These are phyloP conservation scores for Phytophthora syringae DNA, from an alignment of 352 stramenopile species.

Conservation along the genomic window DNA sequence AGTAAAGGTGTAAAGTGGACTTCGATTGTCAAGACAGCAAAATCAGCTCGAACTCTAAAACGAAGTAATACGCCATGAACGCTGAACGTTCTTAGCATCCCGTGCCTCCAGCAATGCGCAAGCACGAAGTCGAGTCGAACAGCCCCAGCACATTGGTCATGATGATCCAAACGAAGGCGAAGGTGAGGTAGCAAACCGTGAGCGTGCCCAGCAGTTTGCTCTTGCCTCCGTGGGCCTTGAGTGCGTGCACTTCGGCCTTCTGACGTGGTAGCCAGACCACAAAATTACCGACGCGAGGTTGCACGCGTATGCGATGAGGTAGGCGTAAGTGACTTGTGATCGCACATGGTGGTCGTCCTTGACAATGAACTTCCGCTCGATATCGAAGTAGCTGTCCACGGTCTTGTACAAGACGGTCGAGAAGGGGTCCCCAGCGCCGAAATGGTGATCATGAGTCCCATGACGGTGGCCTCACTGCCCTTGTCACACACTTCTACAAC, in stretches of 20 bases:
- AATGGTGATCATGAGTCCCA: conserved; percentile 52
- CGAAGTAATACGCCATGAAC: background rate
- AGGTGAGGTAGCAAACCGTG: conserved; percentile 45
- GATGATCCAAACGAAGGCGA: conserved; percentile 63
- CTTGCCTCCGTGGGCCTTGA: conserved; percentile 49
- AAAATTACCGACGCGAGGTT: conserved; percentile 60
- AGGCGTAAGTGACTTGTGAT: conserved; percentile 56
- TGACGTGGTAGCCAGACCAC: conserved; percentile 56
- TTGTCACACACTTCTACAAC: conserved; percentile 58
- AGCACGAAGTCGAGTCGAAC: conserved; percentile 55
- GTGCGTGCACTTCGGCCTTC: conserved; percentile 51
- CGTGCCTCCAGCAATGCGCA: conserved; percentile 54
- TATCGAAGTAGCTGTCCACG: conserved; percentile 63
- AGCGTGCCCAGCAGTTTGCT: conserved; percentile 48
- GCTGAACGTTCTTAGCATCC: conserved; percentile 38
- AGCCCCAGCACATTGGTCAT: conserved; percentile 70
- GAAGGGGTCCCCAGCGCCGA: conserved; percentile 57
- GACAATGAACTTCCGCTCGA: conserved; percentile 49
- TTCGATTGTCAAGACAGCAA: too few relatives aligned
- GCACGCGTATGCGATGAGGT: conserved; percentile 63
- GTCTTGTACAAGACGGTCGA: conserved; percentile 62
- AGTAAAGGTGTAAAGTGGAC: too few relatives aligned
- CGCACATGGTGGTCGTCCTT: conserved; percentile 51
- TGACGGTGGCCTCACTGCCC: conserved; percentile 59
- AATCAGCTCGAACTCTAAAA: background rate